A percentile compares a stretch with the other conserved stretches of the same genome.
These are phyloP conservation scores for Chlamydomonas applanata DNA, from an alignment of 139 green algal species.

Conservation along the genomic window DNA sequence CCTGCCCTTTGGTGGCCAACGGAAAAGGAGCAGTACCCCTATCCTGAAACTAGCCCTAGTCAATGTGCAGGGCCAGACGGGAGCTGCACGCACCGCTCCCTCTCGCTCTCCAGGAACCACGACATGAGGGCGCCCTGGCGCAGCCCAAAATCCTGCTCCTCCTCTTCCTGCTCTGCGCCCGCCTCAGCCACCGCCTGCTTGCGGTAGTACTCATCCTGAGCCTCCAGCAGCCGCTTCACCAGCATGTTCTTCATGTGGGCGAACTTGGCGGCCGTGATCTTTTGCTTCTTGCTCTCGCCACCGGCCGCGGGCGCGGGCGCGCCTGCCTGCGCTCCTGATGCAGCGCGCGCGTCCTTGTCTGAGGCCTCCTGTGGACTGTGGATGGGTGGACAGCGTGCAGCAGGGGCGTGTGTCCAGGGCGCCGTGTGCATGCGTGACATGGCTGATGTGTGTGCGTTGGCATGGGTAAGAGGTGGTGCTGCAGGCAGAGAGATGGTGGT, in stretches of 20 bases:
- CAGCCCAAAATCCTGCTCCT: conserved; percentile 32
- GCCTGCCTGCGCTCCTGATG: background rate
- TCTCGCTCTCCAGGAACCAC: conserved; percentile 83
- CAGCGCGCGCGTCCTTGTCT: background rate
- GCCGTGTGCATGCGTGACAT: too few species aligned
- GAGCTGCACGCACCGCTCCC: conserved; percentile 30
- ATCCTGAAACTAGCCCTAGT: background rate
- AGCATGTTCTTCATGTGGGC: conserved; percentile 63
- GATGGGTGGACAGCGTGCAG: too few species aligned
- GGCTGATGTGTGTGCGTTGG: too few species aligned
- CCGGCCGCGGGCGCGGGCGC: background rate
- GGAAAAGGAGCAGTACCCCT: background rate
- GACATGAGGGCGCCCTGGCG: conserved; percentile 76
- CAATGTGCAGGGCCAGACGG: background rate
- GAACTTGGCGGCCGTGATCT: conserved; percentile 72
- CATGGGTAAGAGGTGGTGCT: too few species aligned
- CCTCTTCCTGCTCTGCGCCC: background rate
- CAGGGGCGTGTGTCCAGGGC: too few species aligned
- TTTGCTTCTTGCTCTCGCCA: conserved; percentile 43
- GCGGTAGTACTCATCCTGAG: background rate
- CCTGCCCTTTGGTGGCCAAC: too few species aligned
- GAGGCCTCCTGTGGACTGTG: background rate
- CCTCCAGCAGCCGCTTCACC: conserved; percentile 4
- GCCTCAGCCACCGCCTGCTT: background rate
- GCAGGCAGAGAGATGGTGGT: too few species aligned